Evolutionary conservation across 352 stramenopile species (phyloP), one percentile per base, ranked within the genome.

Genomic region (Phytopythium vexans): DNA sequence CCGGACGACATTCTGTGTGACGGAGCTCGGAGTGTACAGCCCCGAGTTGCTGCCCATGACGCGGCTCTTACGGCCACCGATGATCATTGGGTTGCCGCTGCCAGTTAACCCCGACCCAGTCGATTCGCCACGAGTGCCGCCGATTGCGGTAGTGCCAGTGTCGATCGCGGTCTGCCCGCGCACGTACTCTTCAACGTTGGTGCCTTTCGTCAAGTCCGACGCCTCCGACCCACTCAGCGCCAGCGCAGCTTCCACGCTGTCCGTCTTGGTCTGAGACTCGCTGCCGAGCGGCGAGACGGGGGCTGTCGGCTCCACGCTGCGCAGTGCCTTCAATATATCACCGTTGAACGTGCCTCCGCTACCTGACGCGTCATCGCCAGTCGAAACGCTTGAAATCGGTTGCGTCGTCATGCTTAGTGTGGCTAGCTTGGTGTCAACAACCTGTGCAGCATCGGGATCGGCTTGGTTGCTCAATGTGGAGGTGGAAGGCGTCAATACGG

Each of bases 1-100:
- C 1, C 70, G 62, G 45, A 82, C 52, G 27, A 67, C 64, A 41
- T 86, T 71, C 16, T 86, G 72, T 37, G 74, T 70, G 31, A 52
- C 46, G 4, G 68, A 66, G 10, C 67, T 80, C 0, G 58, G 50
- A 4, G 52, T 50, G 16, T 70, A 85, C 39, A 83, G 41, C 6
- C 63, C 58, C 35, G 63, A 55, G 8, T 60, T 57, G 56, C 34
- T 55, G 33, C 51, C 58, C 44, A 68, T 60, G 50, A 75, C 56
- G 32, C 65, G 60, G 37, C 67, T 64, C 38, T 71, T 71, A 12
- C 66, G 61, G 9, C 74, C 70, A 11, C 71, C 71, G 34, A 85
- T 85, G 7, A 85, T 58, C 12, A 62, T 32, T 10, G 52, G 46
- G 4, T 54, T 34, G 48, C 32, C 40, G 41, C n/a, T 50, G 41